Evolutionary conservation across 2,329 filamentous ascomycete genomes (phyloP).

Genomic region (Aspergillus pseudonomiae): DNA sequence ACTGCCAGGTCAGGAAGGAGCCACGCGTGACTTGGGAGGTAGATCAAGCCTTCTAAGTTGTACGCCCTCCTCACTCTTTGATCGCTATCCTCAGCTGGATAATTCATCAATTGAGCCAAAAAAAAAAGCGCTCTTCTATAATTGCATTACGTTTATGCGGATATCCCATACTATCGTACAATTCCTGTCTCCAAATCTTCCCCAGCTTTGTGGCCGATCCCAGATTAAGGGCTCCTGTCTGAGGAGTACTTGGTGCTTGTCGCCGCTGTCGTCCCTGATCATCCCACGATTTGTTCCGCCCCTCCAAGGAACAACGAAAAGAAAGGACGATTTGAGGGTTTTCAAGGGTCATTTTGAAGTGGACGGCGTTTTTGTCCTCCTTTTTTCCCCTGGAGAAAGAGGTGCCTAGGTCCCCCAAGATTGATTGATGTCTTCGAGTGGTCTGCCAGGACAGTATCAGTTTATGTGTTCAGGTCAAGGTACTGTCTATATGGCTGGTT

Average conservation of each 20-base stretch:
- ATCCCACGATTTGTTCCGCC: not conserved
- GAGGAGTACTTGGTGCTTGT: not conserved
- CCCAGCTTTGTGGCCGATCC: not conserved
- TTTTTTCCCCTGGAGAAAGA: not conserved
- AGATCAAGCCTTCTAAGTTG: not conserved
- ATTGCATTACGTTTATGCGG: not conserved
- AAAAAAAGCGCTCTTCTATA: not conserved
- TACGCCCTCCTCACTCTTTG: not conserved
- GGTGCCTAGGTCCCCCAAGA: not conserved
- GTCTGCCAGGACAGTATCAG: not conserved
- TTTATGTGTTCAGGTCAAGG: not conserved
- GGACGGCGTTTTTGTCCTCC: not conserved
- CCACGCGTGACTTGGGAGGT: not conserved
- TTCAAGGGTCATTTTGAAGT: not conserved
- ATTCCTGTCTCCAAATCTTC: not conserved
- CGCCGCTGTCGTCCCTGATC: not conserved
- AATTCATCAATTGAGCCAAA: not conserved
- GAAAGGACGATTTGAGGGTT: not conserved
- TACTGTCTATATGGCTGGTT: not conserved
- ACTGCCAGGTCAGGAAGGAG: not conserved
- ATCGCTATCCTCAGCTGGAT: not conserved
- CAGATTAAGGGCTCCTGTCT: not conserved
- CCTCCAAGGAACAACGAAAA: not conserved
- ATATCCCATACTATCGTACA: conserved; percentile 8
- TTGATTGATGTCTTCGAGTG: not conserved